Evolutionary conservation across 768 basidiomycete species (phyloP), one percentile per base, ranked within the genome.

Genomic region (Kwoniella shandongensis): DNA sequence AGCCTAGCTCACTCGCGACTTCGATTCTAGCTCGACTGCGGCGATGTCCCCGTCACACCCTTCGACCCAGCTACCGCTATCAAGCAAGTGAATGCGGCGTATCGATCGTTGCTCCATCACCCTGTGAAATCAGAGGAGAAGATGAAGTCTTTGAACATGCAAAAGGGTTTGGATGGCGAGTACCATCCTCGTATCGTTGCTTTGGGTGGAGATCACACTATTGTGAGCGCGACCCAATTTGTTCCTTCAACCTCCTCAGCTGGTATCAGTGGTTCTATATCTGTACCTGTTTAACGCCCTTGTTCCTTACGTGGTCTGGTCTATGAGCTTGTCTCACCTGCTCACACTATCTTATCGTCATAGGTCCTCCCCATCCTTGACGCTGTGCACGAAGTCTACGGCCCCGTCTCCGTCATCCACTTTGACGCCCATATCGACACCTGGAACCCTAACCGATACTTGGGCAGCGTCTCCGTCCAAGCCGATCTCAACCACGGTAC

Each of bases 161-260:
- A 56, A 29, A 64, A 59, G 35, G 72, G 64, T 26, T 25, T 69
- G 51, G 86, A 88, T 67, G 83, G 84, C 1, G 74, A 77, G 42
- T 81, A 82, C 53, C 87, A 88, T 70, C 91, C 91, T 0, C 81
- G 86, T 36, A 85, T 94, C 42, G 76, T 92, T 58, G 86, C 86
- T 77, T 79, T 91, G 26, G 91, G 91, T 23, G 91, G 91, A 5
- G 91, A 92, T 68, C 91, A 92, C 74, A 89, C 89, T 13, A 88
- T 91, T 61, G 89, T 86, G 44, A 59, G 67, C 54, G 22, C 12
- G 6, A 6, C 13, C 13, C 32, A 32, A 6, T 32, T 6, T 12
- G 30, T 18, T 46, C 11, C 20, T n/a, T 42, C 40, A 42, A 42
- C 40, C 22, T 32, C 36, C 11, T 10, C 10, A 38, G 36, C 36